These are phyloP conservation scores for Picocystis sp. DNA, from an alignment of 163 green algal species.

Conservation along the genomic window DNA sequence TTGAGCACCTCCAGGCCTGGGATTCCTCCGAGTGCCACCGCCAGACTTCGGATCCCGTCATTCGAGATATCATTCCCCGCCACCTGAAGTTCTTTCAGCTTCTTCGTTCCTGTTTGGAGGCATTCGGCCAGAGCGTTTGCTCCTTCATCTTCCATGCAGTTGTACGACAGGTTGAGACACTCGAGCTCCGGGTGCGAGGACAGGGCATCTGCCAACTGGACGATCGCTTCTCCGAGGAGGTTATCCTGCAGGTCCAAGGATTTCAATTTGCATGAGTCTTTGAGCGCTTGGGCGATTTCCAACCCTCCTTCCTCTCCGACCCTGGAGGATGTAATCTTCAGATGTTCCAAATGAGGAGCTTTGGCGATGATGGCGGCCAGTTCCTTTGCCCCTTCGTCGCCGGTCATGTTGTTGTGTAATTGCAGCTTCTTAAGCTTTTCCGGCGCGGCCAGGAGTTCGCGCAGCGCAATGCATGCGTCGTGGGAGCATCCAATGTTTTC, in stretches of 20 bases:
- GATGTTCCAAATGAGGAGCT: constrained; percentile 44
- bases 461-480: constrained; percentile 61
- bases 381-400: constrained; percentile 50
- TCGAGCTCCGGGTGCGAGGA: constrained; percentile 20
- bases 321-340: constrained; percentile 69
- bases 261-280: neutral
- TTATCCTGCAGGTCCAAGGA: constrained; percentile 87
- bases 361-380: constrained; percentile 1
- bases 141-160: constrained; percentile 66
- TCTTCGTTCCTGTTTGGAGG: too few relatives aligned
- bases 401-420: constrained; percentile 96
- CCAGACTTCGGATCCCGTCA: constrained; percentile 3
- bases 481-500: constrained; percentile 84
- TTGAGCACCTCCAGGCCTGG: constrained; percentile 29
- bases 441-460: constrained; percentile 47
- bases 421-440: constrained; percentile 37
- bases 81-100: neutral
- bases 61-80: constrained; percentile 1
- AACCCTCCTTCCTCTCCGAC: constrained; percentile 59
- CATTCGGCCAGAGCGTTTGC: constrained; percentile 22
- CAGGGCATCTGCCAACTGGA: neutral
- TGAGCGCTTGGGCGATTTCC: constrained; percentile 41
- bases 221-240: constrained; percentile 41
- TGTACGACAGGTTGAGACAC: constrained; percentile 61
- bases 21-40: neutral